A percentile compares a stretch with the other conserved stretches of the same genome.
These are phyloP conservation scores for Colletotrichum godetiae DNA, from an alignment of 2,329 filamentous ascomycete species.

Conservation along the genomic window DNA sequence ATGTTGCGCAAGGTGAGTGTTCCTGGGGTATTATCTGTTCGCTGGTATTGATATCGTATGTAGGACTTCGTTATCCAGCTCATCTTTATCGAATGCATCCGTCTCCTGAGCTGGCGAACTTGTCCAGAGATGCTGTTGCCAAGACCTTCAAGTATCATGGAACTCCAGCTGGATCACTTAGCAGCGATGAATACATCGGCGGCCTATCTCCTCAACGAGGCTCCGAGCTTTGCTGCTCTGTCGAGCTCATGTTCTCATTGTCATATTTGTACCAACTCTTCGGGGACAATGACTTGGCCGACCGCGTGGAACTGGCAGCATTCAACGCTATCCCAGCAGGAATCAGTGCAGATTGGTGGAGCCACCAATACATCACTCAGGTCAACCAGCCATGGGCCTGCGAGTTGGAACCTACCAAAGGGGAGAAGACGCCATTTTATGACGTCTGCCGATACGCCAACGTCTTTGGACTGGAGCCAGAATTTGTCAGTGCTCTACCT, in stretches of 20 bases:
- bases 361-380: slow-evolving; percentile 65
- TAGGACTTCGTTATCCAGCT: slow-evolving; percentile 52
- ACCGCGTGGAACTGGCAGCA: slow-evolving; percentile 61
- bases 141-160: slow-evolving; percentile 52
- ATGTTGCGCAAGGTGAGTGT: slow-evolving; percentile 53
- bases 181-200: slow-evolving; percentile 53
- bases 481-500: slow-evolving; percentile 45
- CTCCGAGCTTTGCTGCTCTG: slow-evolving; percentile 49
- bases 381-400: slow-evolving; percentile 62
- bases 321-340: slow-evolving; percentile 67
- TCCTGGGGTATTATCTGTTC: too few species aligned
- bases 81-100: slow-evolving; percentile 54
- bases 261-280: slow-evolving; percentile 47
- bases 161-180: slow-evolving; percentile 53
- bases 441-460: slow-evolving; percentile 43
- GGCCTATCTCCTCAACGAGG: slow-evolving; percentile 50
- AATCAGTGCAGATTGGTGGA: slow-evolving; percentile 64
- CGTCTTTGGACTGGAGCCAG: slow-evolving; percentile 59
- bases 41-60: background rate
- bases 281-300: slow-evolving; percentile 54
- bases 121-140: slow-evolving; percentile 50
- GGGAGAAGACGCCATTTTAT: slow-evolving; percentile 50
- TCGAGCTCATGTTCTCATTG: slow-evolving; percentile 47
- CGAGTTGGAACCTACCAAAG: slow-evolving; percentile 46
- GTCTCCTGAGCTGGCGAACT: slow-evolving; percentile 47